Base-by-base conservation (phyloP, 441 rosid genomes). In the Arabidopsis hybrid region DNA sequence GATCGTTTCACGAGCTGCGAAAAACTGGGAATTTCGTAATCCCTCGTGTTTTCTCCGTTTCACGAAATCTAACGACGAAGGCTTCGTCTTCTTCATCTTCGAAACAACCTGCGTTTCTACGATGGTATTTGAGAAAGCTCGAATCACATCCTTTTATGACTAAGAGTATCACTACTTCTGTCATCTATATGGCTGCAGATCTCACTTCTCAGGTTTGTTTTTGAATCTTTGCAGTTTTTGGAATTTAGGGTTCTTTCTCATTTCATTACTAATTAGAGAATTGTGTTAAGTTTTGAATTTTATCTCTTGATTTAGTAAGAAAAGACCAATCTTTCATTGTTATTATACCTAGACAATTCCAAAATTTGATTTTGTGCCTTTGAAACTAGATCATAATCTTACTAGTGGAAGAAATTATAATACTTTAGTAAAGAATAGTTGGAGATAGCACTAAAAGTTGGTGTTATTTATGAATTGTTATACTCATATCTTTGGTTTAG, bases 141-240 rank as follows among this genome's bases (percentile, higher is more conserved):
- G 81, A 87, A 39, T 84, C 91, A 1, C 68, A 77, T 45, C 93
- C 98, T 32, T 65, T 89, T 42, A 26, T 74, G n/a, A 87, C 95
- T 1, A 92, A 92, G 78, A 73, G 88, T 58, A 2, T 86, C 72
- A 77, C 92, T 18, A 75, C 96, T 62, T 90, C 89, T 4, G 81
- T 86, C 38, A 89, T 90, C 65, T 92, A 79, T 72, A 85, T 85
- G 14, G 91, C 91, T n/a, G 83, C 96, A 6, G 96, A 89, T 74
- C 71, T 85, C 12, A 87, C 93, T 26, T 84, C 95, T 59, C 95
- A 92, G 92, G 95, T 88, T 42, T 61, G 59, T 17, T 16, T 49
- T 49, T 49, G 5, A 8, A 3, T 49, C 13, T 42, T 42, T 51
- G 9, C 2, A 5, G 11, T 21, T 31, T 55, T 55, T 31, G 38